Base-by-base conservation (phyloP, 805 yeast species). In the Wickerhamomyces alni region DNA sequence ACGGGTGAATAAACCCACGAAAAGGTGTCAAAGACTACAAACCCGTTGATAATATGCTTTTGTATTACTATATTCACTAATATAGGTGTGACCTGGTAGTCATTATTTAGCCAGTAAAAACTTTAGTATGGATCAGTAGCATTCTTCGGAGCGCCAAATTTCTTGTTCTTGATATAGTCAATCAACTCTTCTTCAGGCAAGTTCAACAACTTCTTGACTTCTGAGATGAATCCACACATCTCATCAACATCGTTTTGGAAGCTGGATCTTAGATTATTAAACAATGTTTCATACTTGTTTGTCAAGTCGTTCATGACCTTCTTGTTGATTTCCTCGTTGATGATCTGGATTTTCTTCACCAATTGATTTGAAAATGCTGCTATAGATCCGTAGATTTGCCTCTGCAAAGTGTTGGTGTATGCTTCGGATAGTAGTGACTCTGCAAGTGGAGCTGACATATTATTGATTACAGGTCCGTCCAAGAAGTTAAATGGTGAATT, bases 201-300 rank as follows among this genome's bases (percentile, higher is more conserved):
- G 39, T 59, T 56, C 30, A 66, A 46, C 49, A 65, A 44, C 10
- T 61, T 59, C 39, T 57, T 57, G 13, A 66, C 59, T 17, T 63
- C 69, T 3, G 52, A 47, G 24, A 65, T 52, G 34, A 62, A 63
- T 2, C 46, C 51, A 30, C 62, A 46, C 56, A 66, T 62, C 28
- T 63, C 61, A 32, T 58, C 57, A n/a, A 66, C 61, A 41, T 66
- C 71, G 29, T 45, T 52, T 26, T 60, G 58, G 40, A 66, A 66
- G 21, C 54, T 59, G 2, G 26, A 40, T 42, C 60, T 63, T 27
- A 66, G 43, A 4, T 61, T 59, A 11, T 48, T 48, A 37, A 66
- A 59, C 28, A 64, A 29, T 0, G 33, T 41, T 33, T 62, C 61
- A 40, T 66, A 66, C 39, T 65, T 65, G 9, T 43, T 45, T 0